Conservation (phyloP, 768 basidiomycete genomes). For the Pilatotrama ljubarskyi region DNA sequence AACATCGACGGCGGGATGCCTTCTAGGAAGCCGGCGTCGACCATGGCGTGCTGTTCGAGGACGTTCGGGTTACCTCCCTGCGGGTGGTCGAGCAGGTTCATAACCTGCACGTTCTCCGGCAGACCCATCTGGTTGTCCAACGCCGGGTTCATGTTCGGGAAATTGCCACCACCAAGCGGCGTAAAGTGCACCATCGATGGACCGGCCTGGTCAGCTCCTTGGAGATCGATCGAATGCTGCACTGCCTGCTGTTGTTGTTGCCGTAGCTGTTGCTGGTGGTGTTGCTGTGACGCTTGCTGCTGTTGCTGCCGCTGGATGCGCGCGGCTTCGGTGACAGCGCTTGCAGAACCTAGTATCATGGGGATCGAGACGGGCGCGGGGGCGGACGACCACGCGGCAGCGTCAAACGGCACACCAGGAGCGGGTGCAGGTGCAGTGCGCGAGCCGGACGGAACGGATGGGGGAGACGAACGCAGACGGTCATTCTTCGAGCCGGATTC, state of each 20-base stretch:
- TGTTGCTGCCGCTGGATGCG: neutral
- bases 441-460: constrained; percentile 11
- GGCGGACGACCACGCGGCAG: constrained; percentile 6
- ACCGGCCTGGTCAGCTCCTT: constrained; percentile 6
- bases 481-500: constrained; percentile 20
- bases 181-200: constrained; percentile 53
- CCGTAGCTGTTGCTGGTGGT: neutral
- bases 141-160: constrained; percentile 72
- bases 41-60: constrained; percentile 64
- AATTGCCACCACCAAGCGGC: constrained; percentile 40
- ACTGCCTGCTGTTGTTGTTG: constrained; percentile 9
- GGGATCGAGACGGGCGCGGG: constrained; percentile 4
- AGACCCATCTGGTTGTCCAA: constrained; percentile 51
- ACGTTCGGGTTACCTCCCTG: constrained; percentile 46
- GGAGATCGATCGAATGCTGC: neutral
- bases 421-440: constrained; percentile 3
- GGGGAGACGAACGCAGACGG: constrained; percentile 12
- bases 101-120: constrained; percentile 65
- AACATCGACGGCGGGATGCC: constrained; percentile 85
- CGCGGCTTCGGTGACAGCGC: neutral
- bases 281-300: neutral
- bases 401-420: constrained; percentile 10
- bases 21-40: constrained; percentile 70
- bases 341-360: constrained; percentile 2
- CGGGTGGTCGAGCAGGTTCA: constrained; percentile 71